Base-by-base conservation (phyloP, 2,329 filamentous ascomycete genomes). In the Ceratocystis cubensis region DNA sequence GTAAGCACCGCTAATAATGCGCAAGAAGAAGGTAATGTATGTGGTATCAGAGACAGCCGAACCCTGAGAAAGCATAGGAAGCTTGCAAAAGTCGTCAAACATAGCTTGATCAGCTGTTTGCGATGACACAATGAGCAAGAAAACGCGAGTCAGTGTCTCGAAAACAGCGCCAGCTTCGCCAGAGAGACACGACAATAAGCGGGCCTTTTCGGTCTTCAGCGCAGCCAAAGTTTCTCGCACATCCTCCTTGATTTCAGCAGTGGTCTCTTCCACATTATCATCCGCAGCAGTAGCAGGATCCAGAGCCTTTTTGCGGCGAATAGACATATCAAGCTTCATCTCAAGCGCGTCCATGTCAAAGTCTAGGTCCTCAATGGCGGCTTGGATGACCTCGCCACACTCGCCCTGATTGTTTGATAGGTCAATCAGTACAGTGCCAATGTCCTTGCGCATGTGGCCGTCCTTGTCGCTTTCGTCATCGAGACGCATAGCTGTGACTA, bases 261-360 rank as follows among this genome's bases (percentile, higher is more conserved):
- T 69, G 28, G 8, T 8, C 3, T 74, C 69, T 5, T 70, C 79
- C 79, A 84, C 84, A 17, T 78, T 74, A 7, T 77, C 75, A 70
- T 84, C 82, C 33, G 82, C 28, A 15, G 44, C 80, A 61, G 80
- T 77, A 28, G 77, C 73, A 1, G 77, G 70, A 64, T 79, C 78
- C n/a, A 81, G 77, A 20, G 83, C 75, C 57, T 82, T 78, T 67
- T 71, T 78, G 6, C 82, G 81, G 50, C 87, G 82, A 69, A 92
- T 83, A 8, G 85, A 83, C 7, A 87, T 83, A 66, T 89, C 86
- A 22, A 95, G 79, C 70, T 84, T 87, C 76, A 89, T 81, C 75
- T 94, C 89, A 20, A 94, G 76, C 61, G 85, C 82, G 68, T 90
- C 84, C 57, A 94, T 82, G 71, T 94, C 87, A 68, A 91, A 81